Percentiles rank a stretch among this genome's conserved stretches.
Conservation (phyloP, 2,329 filamentous ascomycete species). For the Paraconiothyrium brasiliense region DNA sequence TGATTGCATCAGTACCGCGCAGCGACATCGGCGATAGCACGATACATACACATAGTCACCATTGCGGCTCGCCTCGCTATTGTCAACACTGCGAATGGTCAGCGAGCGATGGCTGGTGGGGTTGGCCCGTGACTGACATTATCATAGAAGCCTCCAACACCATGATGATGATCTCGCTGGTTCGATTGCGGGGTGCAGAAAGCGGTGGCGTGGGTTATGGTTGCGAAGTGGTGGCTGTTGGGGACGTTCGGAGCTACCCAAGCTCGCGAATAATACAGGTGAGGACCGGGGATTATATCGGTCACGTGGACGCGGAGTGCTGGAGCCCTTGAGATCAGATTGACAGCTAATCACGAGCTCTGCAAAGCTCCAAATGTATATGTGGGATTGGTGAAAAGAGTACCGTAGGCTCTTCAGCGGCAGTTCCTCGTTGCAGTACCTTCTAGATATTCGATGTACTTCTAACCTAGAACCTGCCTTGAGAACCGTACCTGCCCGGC, state of each 20-base stretch:
- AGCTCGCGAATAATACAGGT: neutral
- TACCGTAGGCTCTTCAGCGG: neutral
- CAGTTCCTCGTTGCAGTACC: neutral
- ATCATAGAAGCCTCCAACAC: constrained; percentile 99
- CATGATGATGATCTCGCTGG: constrained; percentile 71
- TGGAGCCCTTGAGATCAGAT: neutral
- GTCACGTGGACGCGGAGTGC: constrained; percentile 3
- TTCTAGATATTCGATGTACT: neutral
- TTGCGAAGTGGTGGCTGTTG: constrained; percentile 15
- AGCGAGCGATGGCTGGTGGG: constrained; percentile 33
- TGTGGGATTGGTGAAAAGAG: too few species aligned
- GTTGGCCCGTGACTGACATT: constrained; percentile 61
- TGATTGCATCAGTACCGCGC: constrained; percentile 53
- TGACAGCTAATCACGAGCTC: too few species aligned
- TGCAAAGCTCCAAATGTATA: neutral
- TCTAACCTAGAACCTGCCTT: neutral
- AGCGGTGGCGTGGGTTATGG: constrained; percentile 20
- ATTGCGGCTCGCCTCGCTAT: constrained; percentile 98
- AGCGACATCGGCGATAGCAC: constrained; percentile 11
- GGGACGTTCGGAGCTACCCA: constrained; percentile 21
- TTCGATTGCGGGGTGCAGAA: constrained; percentile 11
- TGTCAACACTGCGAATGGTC: constrained; percentile 75
- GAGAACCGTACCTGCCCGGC: neutral
- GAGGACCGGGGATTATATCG: constrained; percentile 11
- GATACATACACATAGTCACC: constrained; percentile 76